Base-by-base conservation (phyloP, 805 yeast genomes). In the Blastobotrys mokoenaii region DNA sequence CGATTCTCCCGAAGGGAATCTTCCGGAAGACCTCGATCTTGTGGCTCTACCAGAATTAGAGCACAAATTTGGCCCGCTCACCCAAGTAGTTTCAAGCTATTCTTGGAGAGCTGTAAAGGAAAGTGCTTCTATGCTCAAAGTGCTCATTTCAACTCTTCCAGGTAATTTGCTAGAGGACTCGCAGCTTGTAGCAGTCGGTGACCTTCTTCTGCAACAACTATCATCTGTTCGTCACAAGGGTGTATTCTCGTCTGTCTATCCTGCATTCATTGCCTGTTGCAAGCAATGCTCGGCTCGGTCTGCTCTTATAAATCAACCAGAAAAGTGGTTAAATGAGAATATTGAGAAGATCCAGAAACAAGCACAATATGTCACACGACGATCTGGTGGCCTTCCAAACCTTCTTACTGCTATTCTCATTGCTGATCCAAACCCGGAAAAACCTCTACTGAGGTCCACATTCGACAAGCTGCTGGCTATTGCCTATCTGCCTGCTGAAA, bases 331-430 rank as follows among this genome's bases (percentile, higher is more conserved):
- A 2, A 57, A 68, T 12, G 62, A 67, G n/a, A 82, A 77, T 51
- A 54, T 88, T 12, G 56, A 60, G 3, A 59, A 77, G 39, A 65
- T 85, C 20, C 71, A 73, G 48, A 68, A 68, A 0, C 77, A 74
- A 53, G 69, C 82, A 0, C 89, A 86, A 55, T 73, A 76, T 39
- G 82, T 89, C 43, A 84, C 95, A 0, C 73, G 97, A 59, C 71
- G 97, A 51, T 88, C 97, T 1, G 97, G 96, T 2, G 97, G 97
- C 0, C 64, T 93, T 14, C 97, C 97, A 1, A 82, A 69, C 54
- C 66, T 90, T 43, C 69, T 90, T 11, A 74, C 93, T 1, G 93
- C 84, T 0, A 74, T 86, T 14, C 67, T 89, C n/a, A 69, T 77
- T 1, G 75, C 87, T 0, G 71, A 67, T 29, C 56, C 54, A 1